Evolutionary conservation across 345 rosid genomes (phyloP), one percentile per base, ranked within the genome.

Genomic region (Lepidium africanum): DNA sequence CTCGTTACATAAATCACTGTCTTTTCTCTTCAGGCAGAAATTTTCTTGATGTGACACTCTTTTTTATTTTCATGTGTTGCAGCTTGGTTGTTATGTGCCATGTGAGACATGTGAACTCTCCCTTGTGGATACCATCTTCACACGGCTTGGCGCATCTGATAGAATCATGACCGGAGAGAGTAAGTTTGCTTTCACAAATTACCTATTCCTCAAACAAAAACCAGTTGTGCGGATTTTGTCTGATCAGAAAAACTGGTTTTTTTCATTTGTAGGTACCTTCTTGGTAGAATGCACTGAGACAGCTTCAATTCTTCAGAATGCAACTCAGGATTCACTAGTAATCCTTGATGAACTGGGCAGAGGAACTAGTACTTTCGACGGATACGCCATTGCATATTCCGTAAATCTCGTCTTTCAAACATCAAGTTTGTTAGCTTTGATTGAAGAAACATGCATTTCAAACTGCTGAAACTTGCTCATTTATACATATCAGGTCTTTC

Each of bases 121-220:
- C 21, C 85, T 86, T 6, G 96, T 82, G 16, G 97, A 93, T 71
- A 79, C 76, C 63, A 90, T 93, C 77, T 93, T 93, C 81, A 90
- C 98, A 9, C 79, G 97, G 72, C 94, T 92, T 69, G 98, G 96
- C 62, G 90, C 98, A 55, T 82, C 87, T 59, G 96, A 93, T 71
- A 80, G 96, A 73, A 93, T 93, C 76, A 90, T 93, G 97, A 79
- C 93, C 4, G 98, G 98, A 30, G 97, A 88, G 80, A 90, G 98
- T 86, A 80, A 83, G 98, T 78, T 37, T 42, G 4, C 9, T 53
- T 37, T 43, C 9, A 7, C 42, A 37, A 47, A 15, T 35, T 30
- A 65, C 57, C 10, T 19, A 3, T 12, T 25, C 30, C 9, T 21
- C 13, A 8, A 25, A 46, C 41, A 21, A 58, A 17, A 9, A 17